Evolutionary conservation across 2,329 filamentous ascomycete genomes (phyloP), one percentile per base, ranked within the genome.

Genomic region (Apiospora aurea): DNA sequence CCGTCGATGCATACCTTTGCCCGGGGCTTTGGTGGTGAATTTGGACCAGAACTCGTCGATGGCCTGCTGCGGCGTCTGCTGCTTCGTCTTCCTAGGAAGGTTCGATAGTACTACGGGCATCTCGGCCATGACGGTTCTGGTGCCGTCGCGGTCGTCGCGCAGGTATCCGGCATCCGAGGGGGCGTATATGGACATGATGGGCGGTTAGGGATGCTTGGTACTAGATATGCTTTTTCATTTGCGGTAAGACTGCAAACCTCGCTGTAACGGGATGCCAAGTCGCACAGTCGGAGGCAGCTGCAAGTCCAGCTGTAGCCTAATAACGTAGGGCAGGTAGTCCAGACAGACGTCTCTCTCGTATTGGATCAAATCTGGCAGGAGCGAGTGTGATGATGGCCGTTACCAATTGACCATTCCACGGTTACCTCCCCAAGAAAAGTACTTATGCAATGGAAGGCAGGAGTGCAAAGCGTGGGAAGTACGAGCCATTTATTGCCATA

Each of bases 1-100:
- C 24, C 4, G 43, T 13, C 3, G 18, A 6, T 24, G 53, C 77
- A 51, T 77, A 88, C 88, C 91, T 83, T 93, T 94, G 21, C 93
- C 92, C 0, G 92, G 93, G 38, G 87, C 87, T 77, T 91, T 93
- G 69, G 91, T 90, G 18, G 87, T 91, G 76, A 94, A 94, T 72
- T 90, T 90, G 70, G 85, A 82, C 93, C 93, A 95, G 78, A 94
- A 94, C 73, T 92, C 88, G 75, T 93, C 89, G 71, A 95, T 88
- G 38, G 85, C 87, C 72, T 90, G 87, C 79, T 95, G 93, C 0
- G 93, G 92, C 10, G 89, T 82, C 76, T 89, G 87, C 71, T 88
- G 86, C 76, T 86, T 88, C 68, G 76, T 73, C 70, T 82, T 83
- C 73, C 75, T 79, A 71, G 75, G 72, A 2, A 21, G n/a, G n/a